Conservation (phyloP, 2,329 filamentous ascomycete genomes). For the Colletotrichum gloeosporioides region DNA sequence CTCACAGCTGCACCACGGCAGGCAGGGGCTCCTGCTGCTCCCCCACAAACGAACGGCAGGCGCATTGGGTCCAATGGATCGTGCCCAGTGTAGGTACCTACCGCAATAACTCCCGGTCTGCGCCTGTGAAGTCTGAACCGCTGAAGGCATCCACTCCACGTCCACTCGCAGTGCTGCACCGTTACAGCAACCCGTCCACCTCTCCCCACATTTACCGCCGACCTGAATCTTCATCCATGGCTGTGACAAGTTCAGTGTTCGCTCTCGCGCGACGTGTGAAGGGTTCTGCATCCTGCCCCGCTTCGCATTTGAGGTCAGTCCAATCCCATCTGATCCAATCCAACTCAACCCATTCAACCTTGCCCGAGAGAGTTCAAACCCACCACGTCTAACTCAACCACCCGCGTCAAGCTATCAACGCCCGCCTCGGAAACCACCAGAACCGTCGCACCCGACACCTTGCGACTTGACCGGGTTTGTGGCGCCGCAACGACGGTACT, state of each 20-base stretch:
- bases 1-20: neutral
- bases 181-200: neutral
- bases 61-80: neutral
- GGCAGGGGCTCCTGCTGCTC: neutral
- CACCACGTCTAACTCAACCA: neutral
- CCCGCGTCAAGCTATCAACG: neutral
- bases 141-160: neutral
- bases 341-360: neutral
- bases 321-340: neutral
- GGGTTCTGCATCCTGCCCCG: neutral
- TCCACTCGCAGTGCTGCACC: neutral
- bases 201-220: neutral
- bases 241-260: neutral
- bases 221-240: neutral
- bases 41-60: neutral
- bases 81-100: neutral
- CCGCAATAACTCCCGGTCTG: neutral
- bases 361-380: neutral
- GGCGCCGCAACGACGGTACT: neutral
- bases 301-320: neutral
- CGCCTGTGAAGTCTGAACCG: neutral
- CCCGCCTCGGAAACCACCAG: neutral
- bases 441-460: neutral
- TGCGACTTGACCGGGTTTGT: neutral
- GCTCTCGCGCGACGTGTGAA: neutral